Evolutionary conservation across 768 basidiomycete genomes (phyloP).

Genomic region (Lactarius quietus): DNA sequence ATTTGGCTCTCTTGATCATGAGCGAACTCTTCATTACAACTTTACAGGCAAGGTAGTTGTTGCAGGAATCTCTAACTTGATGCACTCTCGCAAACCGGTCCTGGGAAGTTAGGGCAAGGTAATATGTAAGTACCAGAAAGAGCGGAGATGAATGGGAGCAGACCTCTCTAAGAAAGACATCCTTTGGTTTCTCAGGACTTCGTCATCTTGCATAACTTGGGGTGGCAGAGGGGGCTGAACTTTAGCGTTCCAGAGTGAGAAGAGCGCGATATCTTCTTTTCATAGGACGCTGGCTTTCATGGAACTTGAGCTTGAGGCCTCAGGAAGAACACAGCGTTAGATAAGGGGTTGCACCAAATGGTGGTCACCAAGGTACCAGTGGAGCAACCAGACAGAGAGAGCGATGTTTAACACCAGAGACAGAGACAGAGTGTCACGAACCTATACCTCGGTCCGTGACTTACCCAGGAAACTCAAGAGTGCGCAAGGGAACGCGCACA

Average conservation of each 20-base stretch:
- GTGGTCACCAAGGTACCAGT: slow-evolving; percentile 16
- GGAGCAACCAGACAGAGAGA: no score
- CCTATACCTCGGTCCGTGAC: no score
- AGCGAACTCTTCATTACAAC: slow-evolving; percentile 91
- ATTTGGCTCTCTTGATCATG: slow-evolving; percentile 89
- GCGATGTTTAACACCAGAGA: no score
- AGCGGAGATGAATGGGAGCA: slow-evolving; percentile 30
- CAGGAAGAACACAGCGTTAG: slow-evolving; percentile 19
- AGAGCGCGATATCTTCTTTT: slow-evolving; percentile 39
- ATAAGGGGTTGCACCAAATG: slow-evolving; percentile 24
- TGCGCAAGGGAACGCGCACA: no score
- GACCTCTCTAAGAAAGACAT: slow-evolving; percentile 91
- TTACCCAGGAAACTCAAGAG: no score
- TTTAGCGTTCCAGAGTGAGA: slow-evolving; percentile 80
- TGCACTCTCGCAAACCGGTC: slow-evolving; percentile 88
- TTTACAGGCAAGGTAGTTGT: slow-evolving; percentile 77
- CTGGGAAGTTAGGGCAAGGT: no score
- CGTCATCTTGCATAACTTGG: slow-evolving; percentile 61
- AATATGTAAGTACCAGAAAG: slow-evolving; percentile 34
- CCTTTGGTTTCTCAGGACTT: slow-evolving; percentile 55
- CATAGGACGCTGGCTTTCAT: slow-evolving; percentile 8
- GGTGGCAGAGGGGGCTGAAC: slow-evolving; percentile 78
- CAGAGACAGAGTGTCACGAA: no score
- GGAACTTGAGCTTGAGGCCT: no score
- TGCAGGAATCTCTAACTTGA: slow-evolving; percentile 75